phyloP scores from a whole-genome alignment of 306 rosid genomes.

The Casuarina cunninghamiana region DNA sequence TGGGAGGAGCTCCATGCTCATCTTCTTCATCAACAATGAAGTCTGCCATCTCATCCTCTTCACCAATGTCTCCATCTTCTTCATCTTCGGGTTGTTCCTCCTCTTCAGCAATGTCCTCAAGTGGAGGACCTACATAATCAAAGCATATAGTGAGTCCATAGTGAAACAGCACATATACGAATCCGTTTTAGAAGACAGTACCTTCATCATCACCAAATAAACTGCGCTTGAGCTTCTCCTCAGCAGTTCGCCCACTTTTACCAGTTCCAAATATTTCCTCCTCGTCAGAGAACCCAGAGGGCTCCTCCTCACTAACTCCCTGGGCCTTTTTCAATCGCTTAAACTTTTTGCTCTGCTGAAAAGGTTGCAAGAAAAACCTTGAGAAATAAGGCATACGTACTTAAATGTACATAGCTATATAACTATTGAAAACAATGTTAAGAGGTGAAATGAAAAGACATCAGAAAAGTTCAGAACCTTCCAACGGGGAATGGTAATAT shows the following conservation, averaged over 20 bases:
- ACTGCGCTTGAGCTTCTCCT: slow-evolving; percentile 85
- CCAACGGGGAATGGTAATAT: slow-evolving; percentile 79
- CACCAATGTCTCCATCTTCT: slow-evolving; percentile 90
- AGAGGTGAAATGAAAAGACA: slow-evolving; percentile 1
- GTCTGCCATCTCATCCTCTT: slow-evolving; percentile 98
- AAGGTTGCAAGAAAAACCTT: slow-evolving; percentile 10
- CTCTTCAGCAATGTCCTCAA: slow-evolving; percentile 91
- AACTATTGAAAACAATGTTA: slow-evolving; percentile 6
- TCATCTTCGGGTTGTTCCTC: slow-evolving; percentile 92
- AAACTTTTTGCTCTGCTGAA: slow-evolving; percentile 76
- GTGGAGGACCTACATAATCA: slow-evolving; percentile 57
- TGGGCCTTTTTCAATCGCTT: slow-evolving; percentile 85
- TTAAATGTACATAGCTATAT: background rate
- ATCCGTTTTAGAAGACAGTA: slow-evolving; percentile 22
- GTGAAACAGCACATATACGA: slow-evolving; percentile 11
- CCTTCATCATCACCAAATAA: slow-evolving; percentile 96
- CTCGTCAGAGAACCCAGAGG: slow-evolving; percentile 78
- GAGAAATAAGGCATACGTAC: background rate
- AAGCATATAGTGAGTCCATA: slow-evolving; percentile 14
- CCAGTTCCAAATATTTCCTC: slow-evolving; percentile 83
- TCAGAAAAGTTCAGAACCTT: slow-evolving; percentile 52
- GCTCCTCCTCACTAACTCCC: slow-evolving; percentile 63
- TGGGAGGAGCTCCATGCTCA: slow-evolving; percentile 74
- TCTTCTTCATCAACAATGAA: slow-evolving; percentile 94
- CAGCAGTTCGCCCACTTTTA: slow-evolving; percentile 86